Evolutionary conservation across 169 alveolate species (phyloP), one percentile per base, ranked within the genome.

Genomic region (Eimeria sp.): DNA sequence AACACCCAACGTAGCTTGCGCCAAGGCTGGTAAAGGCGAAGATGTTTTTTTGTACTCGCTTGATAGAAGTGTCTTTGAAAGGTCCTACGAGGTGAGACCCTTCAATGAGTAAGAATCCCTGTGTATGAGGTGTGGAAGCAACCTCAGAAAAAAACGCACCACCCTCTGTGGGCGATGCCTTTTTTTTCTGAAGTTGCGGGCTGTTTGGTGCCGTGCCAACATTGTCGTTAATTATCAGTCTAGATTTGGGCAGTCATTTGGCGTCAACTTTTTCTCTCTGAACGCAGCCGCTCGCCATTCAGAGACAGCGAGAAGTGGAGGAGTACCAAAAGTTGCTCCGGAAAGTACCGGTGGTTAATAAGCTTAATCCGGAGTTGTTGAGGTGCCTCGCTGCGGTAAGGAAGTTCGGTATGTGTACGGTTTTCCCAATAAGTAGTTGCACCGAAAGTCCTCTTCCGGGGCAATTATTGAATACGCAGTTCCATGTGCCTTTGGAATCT

Each of bases 311-410:
- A n/a, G 95, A 90, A 33, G 90, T 77, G 62, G 90, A 76, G 52
- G 78, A 43, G 46, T 77, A 77, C 82, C 95, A 76, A 25, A 37
- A 43, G 64, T 58, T 95, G 90, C 80, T 95, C 64, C 89, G 89
- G 58, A 95, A 58, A 74, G 97, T 95, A 23, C 96, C 97, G 11
- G 95, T 95, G 43, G 90, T 95, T 80, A 87, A 78, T 91, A 89
- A 90, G 77, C 94, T 95, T 16, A 43, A 14, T 14, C 91, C 80
- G 25, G 72, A 20, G 71, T 66, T 56, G 80, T 58, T 77, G 14
- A 40, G 91, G 68, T 77, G 95, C 43, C 89, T 95, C 25, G 97
- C 97, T 16, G 88, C 82, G 60, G 97, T 95, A 89, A 77, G 97
- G 46, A 30, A 37, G 27, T 33, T 23, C 8, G 10, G 49, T 1